phyloP scores from a whole-genome alignment of 192 early-diverging fungal species.

The Backusella liffmaniae region DNA sequence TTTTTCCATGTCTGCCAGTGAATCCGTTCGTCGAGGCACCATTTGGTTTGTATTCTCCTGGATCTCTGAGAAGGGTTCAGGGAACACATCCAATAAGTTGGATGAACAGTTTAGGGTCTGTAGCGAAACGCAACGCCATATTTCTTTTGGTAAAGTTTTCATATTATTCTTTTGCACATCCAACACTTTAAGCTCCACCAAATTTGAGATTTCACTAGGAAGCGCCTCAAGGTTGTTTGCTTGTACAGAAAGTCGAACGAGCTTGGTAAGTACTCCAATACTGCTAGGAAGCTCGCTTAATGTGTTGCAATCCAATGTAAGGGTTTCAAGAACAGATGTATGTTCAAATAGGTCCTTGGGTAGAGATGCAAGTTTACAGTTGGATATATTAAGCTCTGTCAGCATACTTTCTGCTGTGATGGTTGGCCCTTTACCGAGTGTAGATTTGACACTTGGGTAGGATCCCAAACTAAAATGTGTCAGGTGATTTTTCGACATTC shows the following conservation, averaged over 20 bases:
- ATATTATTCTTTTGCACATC: conserved; percentile 79
- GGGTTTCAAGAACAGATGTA: conserved; percentile 50
- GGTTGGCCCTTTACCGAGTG: neutral
- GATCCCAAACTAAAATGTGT: conserved; percentile 62
- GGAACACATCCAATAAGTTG: conserved; percentile 79
- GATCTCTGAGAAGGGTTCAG: conserved; percentile 50
- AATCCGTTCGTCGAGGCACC: neutral
- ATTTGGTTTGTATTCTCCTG: neutral
- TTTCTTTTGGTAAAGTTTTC: conserved; percentile 64
- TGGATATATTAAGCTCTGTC: conserved; percentile 54
- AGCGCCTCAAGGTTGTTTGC: conserved; percentile 67
- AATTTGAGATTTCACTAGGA: conserved; percentile 63
- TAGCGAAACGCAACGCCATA: conserved; percentile 76
- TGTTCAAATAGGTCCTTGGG: conserved; percentile 57
- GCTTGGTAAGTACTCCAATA: conserved; percentile 52
- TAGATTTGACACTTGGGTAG: conserved; percentile 26
- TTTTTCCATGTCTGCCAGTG: neutral
- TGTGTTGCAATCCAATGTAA: conserved; percentile 70
- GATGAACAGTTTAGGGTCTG: conserved; percentile 72
- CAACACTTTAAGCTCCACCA: conserved; percentile 60
- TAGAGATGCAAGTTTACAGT: conserved; percentile 69
- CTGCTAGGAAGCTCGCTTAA: conserved; percentile 62
- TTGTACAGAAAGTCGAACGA: conserved; percentile 58
- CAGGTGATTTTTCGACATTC: conserved; percentile 67
- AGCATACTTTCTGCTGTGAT: conserved; percentile 14